Conservation (phyloP, 1,139 yeast species). For the Spencermartinsiella ligniputridi region DNA sequence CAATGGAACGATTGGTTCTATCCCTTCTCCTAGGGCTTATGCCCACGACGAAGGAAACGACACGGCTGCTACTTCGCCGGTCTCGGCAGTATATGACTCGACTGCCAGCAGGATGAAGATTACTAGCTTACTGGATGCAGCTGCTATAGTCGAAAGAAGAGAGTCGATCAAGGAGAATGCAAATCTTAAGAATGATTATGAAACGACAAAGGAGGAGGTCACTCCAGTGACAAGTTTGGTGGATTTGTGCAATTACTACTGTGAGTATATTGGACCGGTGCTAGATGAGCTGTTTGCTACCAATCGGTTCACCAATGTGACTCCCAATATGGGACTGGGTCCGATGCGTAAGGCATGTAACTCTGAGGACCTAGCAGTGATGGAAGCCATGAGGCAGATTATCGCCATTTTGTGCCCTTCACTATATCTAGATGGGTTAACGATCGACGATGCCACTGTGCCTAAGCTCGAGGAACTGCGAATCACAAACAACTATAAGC, state of each 20-base stretch:
- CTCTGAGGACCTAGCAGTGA: slow-evolving; percentile 27
- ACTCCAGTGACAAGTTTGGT: slow-evolving; percentile 19
- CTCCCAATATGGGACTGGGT: neutral
- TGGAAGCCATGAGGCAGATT: slow-evolving; percentile 35
- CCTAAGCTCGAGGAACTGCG: slow-evolving; percentile 34
- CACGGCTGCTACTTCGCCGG: slow-evolving; percentile 2
- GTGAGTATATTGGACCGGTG: slow-evolving; percentile 21
- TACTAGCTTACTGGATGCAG: slow-evolving; percentile 28
- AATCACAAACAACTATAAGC: slow-evolving; percentile 32
- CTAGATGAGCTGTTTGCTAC: slow-evolving; percentile 27
- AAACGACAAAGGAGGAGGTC: neutral
- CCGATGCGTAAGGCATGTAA: slow-evolving; percentile 10
- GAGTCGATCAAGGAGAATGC: neutral
- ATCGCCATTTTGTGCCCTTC: slow-evolving; percentile 23
- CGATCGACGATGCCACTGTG: slow-evolving; percentile 27
- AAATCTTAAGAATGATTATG: too few relatives aligned
- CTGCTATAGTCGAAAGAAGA: slow-evolving; percentile 22
- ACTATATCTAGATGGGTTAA: slow-evolving; percentile 22
- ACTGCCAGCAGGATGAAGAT: slow-evolving; percentile 23
- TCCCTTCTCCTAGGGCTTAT: neutral
- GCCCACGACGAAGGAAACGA: neutral
- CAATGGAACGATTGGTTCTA: neutral
- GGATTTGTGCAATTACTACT: slow-evolving; percentile 22
- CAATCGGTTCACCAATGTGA: slow-evolving; percentile 18
- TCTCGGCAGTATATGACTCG: slow-evolving; percentile 5